Conservation (phyloP, 768 basidiomycete genomes). For the Tylopilus plumbeoviolaceoides region DNA sequence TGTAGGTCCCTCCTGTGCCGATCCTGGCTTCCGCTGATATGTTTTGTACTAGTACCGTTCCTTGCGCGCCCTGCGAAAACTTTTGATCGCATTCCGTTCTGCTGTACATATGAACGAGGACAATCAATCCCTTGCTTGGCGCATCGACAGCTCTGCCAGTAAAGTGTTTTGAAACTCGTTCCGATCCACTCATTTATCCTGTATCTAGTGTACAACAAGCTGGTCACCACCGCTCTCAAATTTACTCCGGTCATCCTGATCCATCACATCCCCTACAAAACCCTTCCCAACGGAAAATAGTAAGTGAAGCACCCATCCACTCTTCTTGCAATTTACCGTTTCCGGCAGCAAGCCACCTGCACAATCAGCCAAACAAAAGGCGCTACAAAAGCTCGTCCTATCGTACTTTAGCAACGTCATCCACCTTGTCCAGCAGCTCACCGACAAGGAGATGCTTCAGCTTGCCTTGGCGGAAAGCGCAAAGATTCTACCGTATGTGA, state of each 20-base stretch:
- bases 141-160: constrained; percentile 70
- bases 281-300: constrained; percentile 79
- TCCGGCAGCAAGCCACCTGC: constrained; percentile 76
- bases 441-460: constrained; percentile 59
- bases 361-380: constrained; percentile 76
- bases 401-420: constrained; percentile 89
- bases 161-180: neutral
- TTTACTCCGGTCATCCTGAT: constrained; percentile 88
- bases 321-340: neutral
- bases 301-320: constrained; percentile 36
- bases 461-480: constrained; percentile 80
- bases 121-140: constrained; percentile 74
- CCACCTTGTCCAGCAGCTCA: constrained; percentile 72
- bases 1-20: constrained; percentile 38
- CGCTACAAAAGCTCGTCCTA: constrained; percentile 80
- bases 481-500: constrained; percentile 86
- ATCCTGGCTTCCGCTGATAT: neutral
- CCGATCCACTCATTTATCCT: neutral
- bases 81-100: constrained; percentile 87
- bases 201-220: constrained; percentile 83
- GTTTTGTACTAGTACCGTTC: constrained; percentile 77
- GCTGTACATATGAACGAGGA: constrained; percentile 90
- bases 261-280: constrained; percentile 88
- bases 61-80: constrained; percentile 73
- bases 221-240: constrained; percentile 78